phyloP scores from a whole-genome alignment of 768 basidiomycete species.

The Xerocomellus amylosporus region DNA sequence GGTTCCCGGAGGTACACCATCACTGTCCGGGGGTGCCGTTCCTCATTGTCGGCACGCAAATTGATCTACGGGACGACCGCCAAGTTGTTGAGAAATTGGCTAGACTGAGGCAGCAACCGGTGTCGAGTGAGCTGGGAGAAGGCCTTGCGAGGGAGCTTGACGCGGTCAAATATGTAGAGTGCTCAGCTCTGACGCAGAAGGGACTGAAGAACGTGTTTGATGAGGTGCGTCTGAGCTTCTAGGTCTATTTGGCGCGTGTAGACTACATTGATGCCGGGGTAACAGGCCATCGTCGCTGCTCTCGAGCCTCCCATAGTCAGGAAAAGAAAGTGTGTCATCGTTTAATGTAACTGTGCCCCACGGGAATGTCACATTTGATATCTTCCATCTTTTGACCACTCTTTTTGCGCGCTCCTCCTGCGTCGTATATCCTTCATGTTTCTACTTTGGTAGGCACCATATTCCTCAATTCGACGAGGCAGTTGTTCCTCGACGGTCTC shows the following conservation, averaged over 20 bases:
- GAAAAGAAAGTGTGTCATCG: constrained; percentile 79
- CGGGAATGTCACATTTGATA: constrained; percentile 30
- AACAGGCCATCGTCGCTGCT: constrained; percentile 91
- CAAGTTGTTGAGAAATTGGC: constrained; percentile 93
- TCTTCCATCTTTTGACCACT: constrained; percentile 36
- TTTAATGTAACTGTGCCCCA: constrained; percentile 49
- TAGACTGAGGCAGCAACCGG: constrained; percentile 94
- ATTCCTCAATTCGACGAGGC: not conserved
- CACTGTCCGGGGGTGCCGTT: constrained; percentile 99
- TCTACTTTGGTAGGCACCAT: not conserved
- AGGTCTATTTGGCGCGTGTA: not conserved
- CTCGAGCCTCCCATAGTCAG: constrained; percentile 95
- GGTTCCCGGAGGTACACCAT: constrained; percentile 99
- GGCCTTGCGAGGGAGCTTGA: constrained; percentile 95
- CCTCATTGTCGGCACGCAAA: constrained; percentile 98
- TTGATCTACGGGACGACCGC: constrained; percentile 92
- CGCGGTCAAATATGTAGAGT: constrained; percentile 99
- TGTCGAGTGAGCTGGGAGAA: constrained; percentile 85
- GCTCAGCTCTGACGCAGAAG: constrained; percentile 98
- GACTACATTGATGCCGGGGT: constrained; percentile 8
- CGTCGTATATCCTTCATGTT: constrained; percentile 37
- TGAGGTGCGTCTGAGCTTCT: constrained; percentile 62
- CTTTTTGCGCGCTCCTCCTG: constrained; percentile 29
- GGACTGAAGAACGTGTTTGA: constrained; percentile 99
- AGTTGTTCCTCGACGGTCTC: too few relatives aligned